A percentile compares a stretch with the other conserved stretches of the same genome.
phyloP scores from a whole-genome alignment of 257 asterid species.

The Solanum lignicaule region DNA sequence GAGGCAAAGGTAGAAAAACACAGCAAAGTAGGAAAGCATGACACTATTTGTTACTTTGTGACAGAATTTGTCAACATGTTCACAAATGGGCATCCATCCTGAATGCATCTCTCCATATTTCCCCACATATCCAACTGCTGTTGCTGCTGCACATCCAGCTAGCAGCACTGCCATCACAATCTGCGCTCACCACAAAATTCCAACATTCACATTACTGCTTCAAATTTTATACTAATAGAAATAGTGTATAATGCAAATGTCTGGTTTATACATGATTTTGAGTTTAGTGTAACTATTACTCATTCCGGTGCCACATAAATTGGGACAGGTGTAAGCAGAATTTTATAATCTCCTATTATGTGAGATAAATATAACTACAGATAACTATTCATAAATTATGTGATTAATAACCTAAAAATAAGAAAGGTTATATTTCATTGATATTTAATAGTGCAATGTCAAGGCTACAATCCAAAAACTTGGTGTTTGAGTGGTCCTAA shows the following conservation, averaged over 20 bases:
- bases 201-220: neutral
- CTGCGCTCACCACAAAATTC: conserved; percentile 14
- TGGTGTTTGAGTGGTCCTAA: neutral
- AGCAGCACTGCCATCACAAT: conserved; percentile 24
- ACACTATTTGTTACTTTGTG: conserved; percentile 20
- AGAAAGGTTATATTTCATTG: neutral
- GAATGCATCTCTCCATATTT: conserved; percentile 45
- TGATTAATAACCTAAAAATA: neutral
- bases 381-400: neutral
- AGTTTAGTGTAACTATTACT: neutral
- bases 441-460: neutral
- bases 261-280: neutral
- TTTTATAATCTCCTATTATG: neutral
- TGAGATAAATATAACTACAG: neutral
- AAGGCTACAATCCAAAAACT: neutral
- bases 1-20: conserved; percentile 28
- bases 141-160: conserved; percentile 66
- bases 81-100: conserved; percentile 57
- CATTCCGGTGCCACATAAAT: neutral
- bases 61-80: conserved; percentile 40
- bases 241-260: neutral
- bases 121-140: conserved; percentile 50
- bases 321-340: neutral
- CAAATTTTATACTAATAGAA: neutral
- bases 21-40: conserved; percentile 19